Evolutionary conservation across 176 grass and related monocot species (phyloP), one percentile per base, ranked within the genome.

Genomic region (Oryza coarctata): DNA sequence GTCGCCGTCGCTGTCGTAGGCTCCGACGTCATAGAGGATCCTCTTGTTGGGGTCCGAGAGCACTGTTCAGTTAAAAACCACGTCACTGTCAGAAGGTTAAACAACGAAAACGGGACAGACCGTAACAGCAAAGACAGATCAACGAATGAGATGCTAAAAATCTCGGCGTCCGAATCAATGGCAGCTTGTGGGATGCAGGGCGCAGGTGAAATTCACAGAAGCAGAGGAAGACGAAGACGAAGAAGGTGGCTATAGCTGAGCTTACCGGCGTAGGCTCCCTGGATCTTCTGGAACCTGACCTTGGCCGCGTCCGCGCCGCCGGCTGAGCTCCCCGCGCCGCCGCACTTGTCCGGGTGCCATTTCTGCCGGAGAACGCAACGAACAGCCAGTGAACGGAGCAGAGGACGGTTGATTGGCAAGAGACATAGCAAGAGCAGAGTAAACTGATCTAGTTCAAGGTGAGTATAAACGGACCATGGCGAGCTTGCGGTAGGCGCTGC

Each of bases 321-420:
- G 20, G 39, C 39, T 2, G 81, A 74, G 61, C 68, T 88, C 23
- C 88, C 88, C 4, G 82, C 86, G n/a, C 74, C 74, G 12, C 60
- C 64, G 29, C 67, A 85, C 81, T 91, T 91, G 75, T 94, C 92
- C 15, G 89, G 92, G 82, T 94, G 92, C 92, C 86, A 94, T 89
- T 76, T 91, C 92, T 94, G 83, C 71, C 63, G 1, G 36, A 35
- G 50, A 28, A 33, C 32, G 4, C 1, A n/a, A n/a, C 47, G 10
- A 55, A 15, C 13, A 4, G 39, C 68, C 36, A 34, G 28, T 79
- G 30, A 67, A 26, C 29, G 1, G 33, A 39, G 39, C 74, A 39
- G 52, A 70, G 1, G 30, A 6, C 5, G 70, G 10, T 20, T 20
- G 5, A 22, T 7, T 2, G 7, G 26, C 22, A 40, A 57, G 9